Evolutionary conservation across 23 red algal species (phyloP).

Genomic region (Agarophyton chilense): DNA sequence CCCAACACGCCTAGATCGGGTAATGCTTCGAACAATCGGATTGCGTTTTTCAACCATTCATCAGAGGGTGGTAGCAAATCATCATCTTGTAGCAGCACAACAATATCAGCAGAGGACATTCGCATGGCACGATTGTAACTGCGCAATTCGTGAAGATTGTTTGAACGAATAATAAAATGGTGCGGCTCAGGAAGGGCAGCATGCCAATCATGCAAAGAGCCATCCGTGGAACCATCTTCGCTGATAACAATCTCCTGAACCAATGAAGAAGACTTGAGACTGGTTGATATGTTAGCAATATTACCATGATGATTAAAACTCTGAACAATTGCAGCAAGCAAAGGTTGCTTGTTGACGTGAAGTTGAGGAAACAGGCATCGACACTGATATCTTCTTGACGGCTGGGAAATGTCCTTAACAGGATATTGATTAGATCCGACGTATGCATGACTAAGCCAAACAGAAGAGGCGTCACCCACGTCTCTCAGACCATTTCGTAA

Average conservation of each 20-base stretch:
- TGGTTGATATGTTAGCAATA: slow-evolving; percentile 56
- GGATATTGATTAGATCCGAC: slow-evolving; percentile 45
- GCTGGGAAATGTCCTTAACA: background rate
- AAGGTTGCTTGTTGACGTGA: slow-evolving; percentile 34
- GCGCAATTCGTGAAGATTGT: slow-evolving; percentile 77
- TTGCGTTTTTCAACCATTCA: slow-evolving; percentile 61
- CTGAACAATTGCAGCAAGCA: slow-evolving; percentile 71
- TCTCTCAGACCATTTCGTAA: slow-evolving; percentile 3
- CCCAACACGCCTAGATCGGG: slow-evolving; percentile 70
- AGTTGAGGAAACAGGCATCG: slow-evolving; percentile 46
- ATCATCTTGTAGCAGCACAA: slow-evolving; percentile 75
- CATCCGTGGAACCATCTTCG: slow-evolving; percentile 78
- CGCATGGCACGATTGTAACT: slow-evolving; percentile 83
- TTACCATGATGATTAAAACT: slow-evolving; percentile 75
- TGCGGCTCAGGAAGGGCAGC: slow-evolving; percentile 30
- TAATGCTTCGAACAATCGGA: slow-evolving; percentile 61
- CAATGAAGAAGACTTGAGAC: slow-evolving; percentile 13
- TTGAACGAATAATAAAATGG: slow-evolving; percentile 71
- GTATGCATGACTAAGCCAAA: slow-evolving; percentile 54
- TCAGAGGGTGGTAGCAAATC: slow-evolving; percentile 57
- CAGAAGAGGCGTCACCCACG: slow-evolving; percentile 36
- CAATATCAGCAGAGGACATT: slow-evolving; percentile 73
- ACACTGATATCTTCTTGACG: slow-evolving; percentile 31
- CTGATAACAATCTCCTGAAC: slow-evolving; percentile 71
- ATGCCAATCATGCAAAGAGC: slow-evolving; percentile 73